Conservation (phyloP, 352 stramenopile genomes). For the Phytophthora multivora region DNA sequence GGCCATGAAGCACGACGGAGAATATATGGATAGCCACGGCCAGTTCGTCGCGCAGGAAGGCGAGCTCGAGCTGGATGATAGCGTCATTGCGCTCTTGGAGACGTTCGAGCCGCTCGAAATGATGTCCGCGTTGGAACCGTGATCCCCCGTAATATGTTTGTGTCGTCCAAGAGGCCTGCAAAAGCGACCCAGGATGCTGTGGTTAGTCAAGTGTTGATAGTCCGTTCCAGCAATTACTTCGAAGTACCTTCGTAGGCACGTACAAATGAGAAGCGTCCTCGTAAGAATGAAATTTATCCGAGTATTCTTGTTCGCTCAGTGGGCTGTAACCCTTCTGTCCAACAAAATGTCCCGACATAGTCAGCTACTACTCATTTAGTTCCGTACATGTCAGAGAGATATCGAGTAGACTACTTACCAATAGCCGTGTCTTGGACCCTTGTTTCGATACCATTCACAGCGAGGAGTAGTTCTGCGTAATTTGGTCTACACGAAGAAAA, state of each 20-base stretch:
- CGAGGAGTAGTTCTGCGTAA: constrained; percentile 64
- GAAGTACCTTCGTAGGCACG: constrained; percentile 21
- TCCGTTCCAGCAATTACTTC: constrained; percentile 25
- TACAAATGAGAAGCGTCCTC: constrained; percentile 34
- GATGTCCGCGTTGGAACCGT: constrained; percentile 32
- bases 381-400: background rate
- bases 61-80: constrained; percentile 38
- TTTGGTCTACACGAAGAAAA: constrained; percentile 75
- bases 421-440: background rate
- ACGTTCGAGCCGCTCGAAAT: constrained; percentile 47
- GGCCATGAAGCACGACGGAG: constrained; percentile 13
- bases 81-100: constrained; percentile 40
- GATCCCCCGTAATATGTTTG: constrained; percentile 14
- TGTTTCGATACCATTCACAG: constrained; percentile 17
- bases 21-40: constrained; percentile 34
- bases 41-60: constrained; percentile 32
- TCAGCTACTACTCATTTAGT: background rate
- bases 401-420: constrained; percentile 1
- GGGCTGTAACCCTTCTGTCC: too few relatives aligned
- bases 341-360: background rate
- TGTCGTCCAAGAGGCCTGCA: constrained; percentile 28
- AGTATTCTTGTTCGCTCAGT: background rate
- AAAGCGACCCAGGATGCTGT: constrained; percentile 22
- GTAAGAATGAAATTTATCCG: constrained; percentile 33
- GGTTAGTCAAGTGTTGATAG: constrained; percentile 38